phyloP scores from a whole-genome alignment of 805 yeast species.

The Kodamaea laetipori region DNA sequence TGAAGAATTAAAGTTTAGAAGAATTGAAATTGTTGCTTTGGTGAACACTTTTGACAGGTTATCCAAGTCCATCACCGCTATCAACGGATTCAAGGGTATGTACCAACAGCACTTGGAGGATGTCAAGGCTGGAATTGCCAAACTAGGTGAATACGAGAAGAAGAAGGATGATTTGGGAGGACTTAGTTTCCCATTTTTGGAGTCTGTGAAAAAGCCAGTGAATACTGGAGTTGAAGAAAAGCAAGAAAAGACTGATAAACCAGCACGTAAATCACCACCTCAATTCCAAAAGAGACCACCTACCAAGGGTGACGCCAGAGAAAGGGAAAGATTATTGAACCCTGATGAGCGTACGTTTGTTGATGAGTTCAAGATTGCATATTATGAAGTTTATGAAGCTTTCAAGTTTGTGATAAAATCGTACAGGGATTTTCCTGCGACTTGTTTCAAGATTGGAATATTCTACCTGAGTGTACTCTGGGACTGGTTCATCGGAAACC shows the following conservation, averaged over 20 bases:
- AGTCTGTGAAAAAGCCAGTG: neutral
- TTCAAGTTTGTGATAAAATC: slow-evolving; percentile 63
- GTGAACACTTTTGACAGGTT: slow-evolving; percentile 91
- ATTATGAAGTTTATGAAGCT: slow-evolving; percentile 57
- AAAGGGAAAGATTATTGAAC: slow-evolving; percentile 5
- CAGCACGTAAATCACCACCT: slow-evolving; percentile 4
- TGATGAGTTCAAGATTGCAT: slow-evolving; percentile 54
- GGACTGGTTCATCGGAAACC: slow-evolving; percentile 74
- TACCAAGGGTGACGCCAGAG: slow-evolving; percentile 11
- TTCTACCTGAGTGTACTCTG: slow-evolving; percentile 59
- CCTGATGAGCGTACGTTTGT: slow-evolving; percentile 17
- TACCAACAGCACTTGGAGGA: slow-evolving; percentile 47
- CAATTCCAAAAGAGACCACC: slow-evolving; percentile 11
- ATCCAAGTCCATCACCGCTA: slow-evolving; percentile 78
- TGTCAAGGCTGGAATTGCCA: slow-evolving; percentile 39
- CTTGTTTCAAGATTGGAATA: slow-evolving; percentile 52
- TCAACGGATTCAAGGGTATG: slow-evolving; percentile 66
- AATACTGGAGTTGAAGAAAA: too few species aligned
- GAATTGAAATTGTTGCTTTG: slow-evolving; percentile 86
- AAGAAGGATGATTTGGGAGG: slow-evolving; percentile 29
- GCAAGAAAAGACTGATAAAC: too few species aligned
- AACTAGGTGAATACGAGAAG: slow-evolving; percentile 45
- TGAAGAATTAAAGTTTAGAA: slow-evolving; percentile 60
- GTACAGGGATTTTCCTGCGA: slow-evolving; percentile 69
- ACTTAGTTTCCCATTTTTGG: slow-evolving; percentile 40